A percentile compares a stretch with the other conserved stretches of the same genome.
Conservation (phyloP, 306 rosid species). For the Lathyrus aphaca region DNA sequence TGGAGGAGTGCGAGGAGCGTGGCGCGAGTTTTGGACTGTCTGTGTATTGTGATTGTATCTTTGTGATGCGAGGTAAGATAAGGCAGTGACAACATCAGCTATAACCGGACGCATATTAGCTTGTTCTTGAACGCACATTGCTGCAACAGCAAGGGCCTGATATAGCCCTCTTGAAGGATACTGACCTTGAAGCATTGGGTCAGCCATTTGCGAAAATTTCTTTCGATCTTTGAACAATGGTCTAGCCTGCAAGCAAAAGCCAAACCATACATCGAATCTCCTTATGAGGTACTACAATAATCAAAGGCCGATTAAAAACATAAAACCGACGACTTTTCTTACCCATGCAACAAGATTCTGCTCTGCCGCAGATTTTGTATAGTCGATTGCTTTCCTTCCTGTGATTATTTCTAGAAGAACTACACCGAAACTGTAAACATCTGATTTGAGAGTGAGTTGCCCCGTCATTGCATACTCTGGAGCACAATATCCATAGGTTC, state of each 20-base stretch:
- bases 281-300: not conserved
- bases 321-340: conserved; percentile 41
- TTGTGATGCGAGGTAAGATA: conserved; percentile 84
- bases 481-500: conserved; percentile 97
- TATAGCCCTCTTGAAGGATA: conserved; percentile 84
- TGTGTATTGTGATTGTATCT: conserved; percentile 56
- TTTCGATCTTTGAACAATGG: conserved; percentile 78
- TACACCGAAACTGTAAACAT: conserved; percentile 95
- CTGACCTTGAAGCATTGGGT: conserved; percentile 88
- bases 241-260: conserved; percentile 65
- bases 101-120: conserved; percentile 88
- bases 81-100: conserved; percentile 95
- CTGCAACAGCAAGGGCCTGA: conserved; percentile 97
- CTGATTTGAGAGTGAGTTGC: conserved; percentile 85
- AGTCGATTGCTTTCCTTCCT: conserved; percentile 88
- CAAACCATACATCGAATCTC: conserved; percentile 17
- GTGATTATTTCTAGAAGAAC: conserved; percentile 96
- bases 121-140: conserved; percentile 98
- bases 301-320: not conserved
- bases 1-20: conserved; percentile 64
- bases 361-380: conserved; percentile 78
- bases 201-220: conserved; percentile 89
- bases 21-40: conserved; percentile 58
- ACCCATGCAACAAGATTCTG: conserved; percentile 98
- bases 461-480: conserved; percentile 98